phyloP scores from a whole-genome alignment of 345 rosid species.

The Noccaea caerulescens region DNA sequence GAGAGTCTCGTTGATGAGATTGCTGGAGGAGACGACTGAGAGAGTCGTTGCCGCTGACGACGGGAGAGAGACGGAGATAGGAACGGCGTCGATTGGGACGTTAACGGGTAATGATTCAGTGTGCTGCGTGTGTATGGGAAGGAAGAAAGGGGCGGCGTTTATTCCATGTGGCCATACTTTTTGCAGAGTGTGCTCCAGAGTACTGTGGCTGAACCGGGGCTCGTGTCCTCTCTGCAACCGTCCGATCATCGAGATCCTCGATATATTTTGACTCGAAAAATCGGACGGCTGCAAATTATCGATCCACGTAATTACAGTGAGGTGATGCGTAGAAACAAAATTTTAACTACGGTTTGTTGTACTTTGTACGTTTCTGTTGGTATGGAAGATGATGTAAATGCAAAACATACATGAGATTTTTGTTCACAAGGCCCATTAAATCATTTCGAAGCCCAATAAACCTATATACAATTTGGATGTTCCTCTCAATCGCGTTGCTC shows the following conservation, averaged over 20 bases:
- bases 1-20: constrained; percentile 79
- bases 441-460: constrained; percentile 10
- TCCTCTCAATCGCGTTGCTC: background rate
- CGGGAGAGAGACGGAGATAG: constrained; percentile 28
- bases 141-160: constrained; percentile 74
- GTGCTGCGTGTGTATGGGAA: constrained; percentile 88
- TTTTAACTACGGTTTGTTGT: constrained; percentile 10
- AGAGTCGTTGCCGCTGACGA: constrained; percentile 36
- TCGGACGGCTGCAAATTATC: constrained; percentile 30
- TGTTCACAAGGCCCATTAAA: constrained; percentile 32
- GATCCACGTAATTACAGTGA: constrained; percentile 17
- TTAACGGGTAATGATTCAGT: constrained; percentile 50
- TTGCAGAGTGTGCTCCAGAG: constrained; percentile 80
- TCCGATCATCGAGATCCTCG: constrained; percentile 66
- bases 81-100: constrained; percentile 36
- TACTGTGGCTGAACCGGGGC: constrained; percentile 68
- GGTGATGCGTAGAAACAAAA: constrained; percentile 24
- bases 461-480: background rate
- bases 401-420: background rate
- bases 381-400: constrained; percentile 23
- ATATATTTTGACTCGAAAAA: constrained; percentile 51
- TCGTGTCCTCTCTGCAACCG: constrained; percentile 82
- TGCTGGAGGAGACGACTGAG: constrained; percentile 65
- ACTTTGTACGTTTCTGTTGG: constrained; percentile 29
- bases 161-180: constrained; percentile 87